These are phyloP conservation scores for Dactylellina parvicollis DNA, from an alignment of 2,329 filamentous ascomycete species.

Conservation along the genomic window DNA sequence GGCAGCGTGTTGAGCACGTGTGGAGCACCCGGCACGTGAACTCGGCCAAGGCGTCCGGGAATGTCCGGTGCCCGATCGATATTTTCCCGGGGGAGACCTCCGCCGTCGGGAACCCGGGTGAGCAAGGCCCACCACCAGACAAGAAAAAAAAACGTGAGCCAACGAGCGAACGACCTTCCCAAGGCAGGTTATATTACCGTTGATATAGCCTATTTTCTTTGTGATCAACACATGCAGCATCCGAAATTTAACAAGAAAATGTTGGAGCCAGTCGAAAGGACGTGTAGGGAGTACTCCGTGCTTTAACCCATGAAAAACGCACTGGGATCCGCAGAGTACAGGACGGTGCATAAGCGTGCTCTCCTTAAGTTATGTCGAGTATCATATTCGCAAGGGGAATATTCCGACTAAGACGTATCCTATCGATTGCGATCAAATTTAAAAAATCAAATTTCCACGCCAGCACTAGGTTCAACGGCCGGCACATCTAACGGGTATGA, in stretches of 20 bases:
- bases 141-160: not conserved
- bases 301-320: too few species aligned
- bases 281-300: too few species aligned
- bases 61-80: not conserved
- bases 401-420: slow-evolving; percentile 32
- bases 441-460: not conserved
- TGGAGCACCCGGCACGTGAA: slow-evolving; percentile 1
- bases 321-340: not conserved
- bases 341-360: slow-evolving; percentile 1
- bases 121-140: not conserved
- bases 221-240: slow-evolving; percentile 33
- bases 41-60: not conserved
- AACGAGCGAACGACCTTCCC: slow-evolving; percentile 11
- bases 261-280: not conserved
- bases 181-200: slow-evolving; percentile 17
- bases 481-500: not conserved
- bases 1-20: not conserved
- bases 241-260: slow-evolving; percentile 21
- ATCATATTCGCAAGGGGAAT: slow-evolving; percentile 10
- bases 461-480: not conserved
- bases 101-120: not conserved
- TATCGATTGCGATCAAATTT: slow-evolving; percentile 1
- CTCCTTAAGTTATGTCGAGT: not conserved
- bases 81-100: not conserved
- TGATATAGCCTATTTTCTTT: slow-evolving; percentile 51